phyloP scores from a whole-genome alignment of 2,329 filamentous ascomycete species.

The Emmonsiellopsis sp. region DNA sequence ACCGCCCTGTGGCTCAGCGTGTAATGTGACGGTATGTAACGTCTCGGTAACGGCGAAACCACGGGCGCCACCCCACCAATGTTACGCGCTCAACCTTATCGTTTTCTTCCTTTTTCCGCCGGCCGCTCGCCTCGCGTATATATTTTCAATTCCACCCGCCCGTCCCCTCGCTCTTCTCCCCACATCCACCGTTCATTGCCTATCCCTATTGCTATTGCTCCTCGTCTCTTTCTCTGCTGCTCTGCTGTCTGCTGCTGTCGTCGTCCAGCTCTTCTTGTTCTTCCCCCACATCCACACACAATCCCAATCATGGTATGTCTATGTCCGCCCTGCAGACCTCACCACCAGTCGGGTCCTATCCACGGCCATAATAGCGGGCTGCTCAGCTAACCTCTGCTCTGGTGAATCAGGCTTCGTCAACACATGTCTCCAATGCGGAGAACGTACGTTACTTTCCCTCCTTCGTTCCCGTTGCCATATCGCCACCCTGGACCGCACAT shows the following conservation, averaged over 20 bases:
- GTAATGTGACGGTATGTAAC: no score
- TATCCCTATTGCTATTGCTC: constrained; percentile 6
- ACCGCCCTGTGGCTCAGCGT: no score
- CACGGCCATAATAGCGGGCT: not conserved
- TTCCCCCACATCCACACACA: constrained; percentile 9
- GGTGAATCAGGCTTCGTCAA: constrained; percentile 28
- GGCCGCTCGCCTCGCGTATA: constrained; percentile 8
- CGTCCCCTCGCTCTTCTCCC: constrained; percentile 7
- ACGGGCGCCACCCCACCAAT: no score
- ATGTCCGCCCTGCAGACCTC: constrained; percentile 5
- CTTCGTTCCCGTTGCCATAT: constrained; percentile 9
- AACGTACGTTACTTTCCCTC: constrained; percentile 29
- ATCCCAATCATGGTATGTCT: constrained; percentile 5
- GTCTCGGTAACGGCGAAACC: no score
- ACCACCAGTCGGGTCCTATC: not conserved
- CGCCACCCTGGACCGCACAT: not conserved
- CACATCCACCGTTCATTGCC: constrained; percentile 2
- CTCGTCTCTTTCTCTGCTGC: not conserved
- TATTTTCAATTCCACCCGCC: constrained; percentile 14
- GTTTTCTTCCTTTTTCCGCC: not conserved
- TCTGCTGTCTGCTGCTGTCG: not conserved
- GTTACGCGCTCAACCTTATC: not conserved
- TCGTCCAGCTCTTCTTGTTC: no score
- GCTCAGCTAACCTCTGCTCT: not conserved
- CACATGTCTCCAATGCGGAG: constrained; percentile 37